Base-by-base conservation (phyloP, 176 grass and related monocot genomes). In the Oryza australiensis region DNA sequence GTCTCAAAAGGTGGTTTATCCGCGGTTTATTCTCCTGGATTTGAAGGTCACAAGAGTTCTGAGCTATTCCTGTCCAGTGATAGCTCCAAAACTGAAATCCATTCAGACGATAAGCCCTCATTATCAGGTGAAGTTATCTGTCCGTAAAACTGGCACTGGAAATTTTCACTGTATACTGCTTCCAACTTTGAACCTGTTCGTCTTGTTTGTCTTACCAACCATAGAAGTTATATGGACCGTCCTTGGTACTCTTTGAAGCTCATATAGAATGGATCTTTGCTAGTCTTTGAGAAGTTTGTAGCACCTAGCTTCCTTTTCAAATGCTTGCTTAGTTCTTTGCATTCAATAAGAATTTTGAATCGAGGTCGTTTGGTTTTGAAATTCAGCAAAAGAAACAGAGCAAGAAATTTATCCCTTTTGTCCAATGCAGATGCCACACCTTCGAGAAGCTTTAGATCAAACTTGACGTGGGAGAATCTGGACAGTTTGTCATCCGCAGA, bases 1-100 rank as follows among this genome's bases (percentile, higher is more conserved):
- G 28, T 89, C 67, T 80, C 83, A 89, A 86, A 89, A 66, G 86
- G 80, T 80, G 84, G 76, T 24, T 74, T 92, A 23, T 88, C 32
- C 66, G 70, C 32, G 57, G 86, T 92, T 79, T 77, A 77, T 83
- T 73, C 73, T 88, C 68, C 86, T 41, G 66, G 20, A 73, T 85
- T 81, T 4, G 73, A 65, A 72, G 55, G 33, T 40, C 81, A 73
- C 64, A 75, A 57, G 62, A 74, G 46, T 64, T 73, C 66, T 29
- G 27, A 72, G 40, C 40, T 62, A 70, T 57, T 84, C 29, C 83
- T 62, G 26, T 51, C 59, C 63, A 77, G 80, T 8, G 82, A 79
- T 40, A 79, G 34, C 55, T 76, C 79, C 53, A 81, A 40, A 72
- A 71, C 60, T 74, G 82, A 82, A 62, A n/a, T 59, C 79, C 70